phyloP scores from a whole-genome alignment of 1,139 yeast genomes.

The Magnusiomyces clavatus region DNA sequence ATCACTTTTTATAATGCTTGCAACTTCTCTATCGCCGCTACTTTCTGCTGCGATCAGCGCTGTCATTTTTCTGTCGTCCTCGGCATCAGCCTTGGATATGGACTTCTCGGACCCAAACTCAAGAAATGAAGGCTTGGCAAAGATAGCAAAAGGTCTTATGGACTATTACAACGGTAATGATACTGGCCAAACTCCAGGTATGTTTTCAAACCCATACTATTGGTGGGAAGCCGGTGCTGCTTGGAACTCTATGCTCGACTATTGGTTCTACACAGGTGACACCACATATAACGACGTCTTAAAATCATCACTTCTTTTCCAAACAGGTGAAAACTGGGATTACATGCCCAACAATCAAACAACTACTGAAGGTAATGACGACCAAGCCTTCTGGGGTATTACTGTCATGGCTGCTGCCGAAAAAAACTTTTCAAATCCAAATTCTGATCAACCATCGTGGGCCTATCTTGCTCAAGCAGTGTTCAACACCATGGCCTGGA shows the following conservation, averaged over 20 bases:
- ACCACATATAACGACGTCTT: constrained; percentile 49
- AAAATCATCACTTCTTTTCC: constrained; percentile 53
- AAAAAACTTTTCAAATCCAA: constrained; percentile 63
- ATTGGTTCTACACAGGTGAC: constrained; percentile 55
- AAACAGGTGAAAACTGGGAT: constrained; percentile 58
- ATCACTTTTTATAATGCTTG: background rate
- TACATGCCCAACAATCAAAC: constrained; percentile 72
- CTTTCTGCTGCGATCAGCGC: background rate
- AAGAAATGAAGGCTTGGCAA: constrained; percentile 41
- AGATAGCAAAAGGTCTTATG: constrained; percentile 56
- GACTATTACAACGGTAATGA: constrained; percentile 61
- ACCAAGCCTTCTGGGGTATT: constrained; percentile 87
- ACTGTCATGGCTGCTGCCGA: constrained; percentile 82
- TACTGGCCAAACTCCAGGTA: constrained; percentile 54
- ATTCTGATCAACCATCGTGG: constrained; percentile 52
- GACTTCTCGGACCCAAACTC: constrained; percentile 21
- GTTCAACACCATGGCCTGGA: constrained; percentile 77
- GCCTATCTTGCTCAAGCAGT: constrained; percentile 66
- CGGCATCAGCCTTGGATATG: constrained; percentile 11
- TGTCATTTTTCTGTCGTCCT: background rate
- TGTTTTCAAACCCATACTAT: constrained; percentile 69
- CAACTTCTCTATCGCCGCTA: too few relatives aligned
- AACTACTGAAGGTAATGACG: constrained; percentile 82
- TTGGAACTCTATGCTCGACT: constrained; percentile 70
- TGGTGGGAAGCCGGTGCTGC: constrained; percentile 97